These are phyloP conservation scores for Coemansia sp. DNA, from an alignment of 192 early-diverging fungal genomes.

Conservation along the genomic window DNA sequence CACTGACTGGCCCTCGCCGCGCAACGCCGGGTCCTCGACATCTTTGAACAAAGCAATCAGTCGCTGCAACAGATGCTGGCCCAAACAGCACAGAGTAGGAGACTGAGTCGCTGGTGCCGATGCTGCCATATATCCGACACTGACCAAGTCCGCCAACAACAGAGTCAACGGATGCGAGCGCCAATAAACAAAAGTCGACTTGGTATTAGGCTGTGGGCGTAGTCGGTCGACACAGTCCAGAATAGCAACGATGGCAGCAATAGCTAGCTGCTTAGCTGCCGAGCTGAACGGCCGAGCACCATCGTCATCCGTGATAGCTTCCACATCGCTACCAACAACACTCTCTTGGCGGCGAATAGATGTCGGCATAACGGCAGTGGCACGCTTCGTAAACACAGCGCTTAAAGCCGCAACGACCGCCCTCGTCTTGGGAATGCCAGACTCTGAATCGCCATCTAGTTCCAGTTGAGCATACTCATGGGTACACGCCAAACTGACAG, in stretches of 20 bases:
- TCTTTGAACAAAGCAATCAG: constrained; percentile 73
- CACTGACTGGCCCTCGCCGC: constrained; percentile 65
- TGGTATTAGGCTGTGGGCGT: background rate
- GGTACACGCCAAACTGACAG: constrained; percentile 6
- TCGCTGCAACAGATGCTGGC: constrained; percentile 76
- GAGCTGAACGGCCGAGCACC: constrained; percentile 18
- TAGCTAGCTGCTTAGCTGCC: constrained; percentile 17
- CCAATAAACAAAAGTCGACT: constrained; percentile 32
- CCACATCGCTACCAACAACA: background rate
- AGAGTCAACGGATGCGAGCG: constrained; percentile 33
- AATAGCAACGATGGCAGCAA: constrained; percentile 21
- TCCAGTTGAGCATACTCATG: background rate
- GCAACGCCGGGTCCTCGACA: constrained; percentile 88
- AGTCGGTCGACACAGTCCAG: constrained; percentile 18
- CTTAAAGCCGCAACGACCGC: constrained; percentile 28
- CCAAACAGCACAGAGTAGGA: constrained; percentile 70
- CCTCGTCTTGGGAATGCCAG: background rate
- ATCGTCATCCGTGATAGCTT: background rate
- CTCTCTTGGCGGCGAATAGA: background rate
- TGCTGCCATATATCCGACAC: constrained; percentile 87
- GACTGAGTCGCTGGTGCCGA: constrained; percentile 65
- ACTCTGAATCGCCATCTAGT: background rate
- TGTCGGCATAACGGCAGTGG: background rate
- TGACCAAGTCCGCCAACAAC: constrained; percentile 81
- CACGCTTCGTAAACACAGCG: constrained; percentile 36